A percentile compares a stretch with the other conserved stretches of the same genome.
These are phyloP conservation scores for Colletotrichum musae DNA, from an alignment of 2,329 filamentous ascomycete species.

Conservation along the genomic window DNA sequence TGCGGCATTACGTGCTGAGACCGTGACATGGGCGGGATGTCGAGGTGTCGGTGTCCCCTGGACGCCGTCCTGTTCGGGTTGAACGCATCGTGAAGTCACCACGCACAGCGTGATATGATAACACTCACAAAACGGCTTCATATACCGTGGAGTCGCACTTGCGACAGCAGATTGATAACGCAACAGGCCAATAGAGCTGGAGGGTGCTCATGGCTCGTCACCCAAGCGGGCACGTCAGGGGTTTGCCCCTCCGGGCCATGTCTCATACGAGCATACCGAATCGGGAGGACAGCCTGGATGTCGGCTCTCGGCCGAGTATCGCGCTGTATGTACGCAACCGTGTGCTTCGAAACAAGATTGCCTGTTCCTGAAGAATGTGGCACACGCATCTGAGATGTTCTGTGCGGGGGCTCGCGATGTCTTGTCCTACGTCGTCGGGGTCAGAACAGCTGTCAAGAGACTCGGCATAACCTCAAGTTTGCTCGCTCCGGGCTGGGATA, in stretches of 20 bases:
- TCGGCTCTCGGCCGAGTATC: not conserved
- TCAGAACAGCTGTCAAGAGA: not conserved
- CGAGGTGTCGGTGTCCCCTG: not conserved
- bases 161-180: not conserved
- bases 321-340: conserved; percentile 23
- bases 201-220: not conserved
- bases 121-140: conserved; percentile 5
- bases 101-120: conserved; percentile 30
- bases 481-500: not conserved
- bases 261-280: not conserved
- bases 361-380: conserved; percentile 31
- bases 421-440: conserved; percentile 9
- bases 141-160: conserved; percentile 26
- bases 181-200: not conserved
- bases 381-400: conserved; percentile 8
- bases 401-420: conserved; percentile 12
- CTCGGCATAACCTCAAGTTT: not conserved
- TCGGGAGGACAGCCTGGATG: not conserved
- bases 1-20: not conserved
- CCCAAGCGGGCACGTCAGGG: not conserved
- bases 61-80: not conserved
- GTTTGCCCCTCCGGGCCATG: not conserved
- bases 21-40: not conserved
- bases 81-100: conserved; percentile 11
- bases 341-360: conserved; percentile 35